Evolutionary conservation across 1,284 basidiomycete genomes (phyloP).

Genomic region (Apiotrichum veenhuisii): DNA sequence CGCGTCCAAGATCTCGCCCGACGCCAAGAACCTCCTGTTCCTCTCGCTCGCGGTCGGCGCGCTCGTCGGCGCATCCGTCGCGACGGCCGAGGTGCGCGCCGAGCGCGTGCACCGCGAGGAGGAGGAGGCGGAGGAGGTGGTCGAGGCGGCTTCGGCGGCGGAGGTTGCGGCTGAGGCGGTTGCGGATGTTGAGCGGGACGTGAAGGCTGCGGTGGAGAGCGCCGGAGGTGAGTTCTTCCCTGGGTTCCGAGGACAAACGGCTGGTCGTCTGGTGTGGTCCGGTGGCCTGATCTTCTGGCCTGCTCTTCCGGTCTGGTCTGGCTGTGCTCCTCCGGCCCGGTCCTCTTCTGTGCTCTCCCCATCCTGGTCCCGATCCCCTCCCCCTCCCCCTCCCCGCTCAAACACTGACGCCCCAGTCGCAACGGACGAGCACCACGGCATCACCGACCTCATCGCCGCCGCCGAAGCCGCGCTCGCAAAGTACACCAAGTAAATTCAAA

Average conservation of each 20-base stretch:
- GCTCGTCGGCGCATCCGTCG: background rate
- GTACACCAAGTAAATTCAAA: conserved; percentile 1
- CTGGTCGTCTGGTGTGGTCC: too few species aligned
- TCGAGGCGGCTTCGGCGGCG: background rate
- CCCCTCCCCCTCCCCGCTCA: too few species aligned
- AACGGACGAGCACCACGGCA: background rate
- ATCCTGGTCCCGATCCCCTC: too few species aligned
- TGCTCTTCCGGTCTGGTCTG: too few species aligned
- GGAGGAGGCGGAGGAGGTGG: background rate
- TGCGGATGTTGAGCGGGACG: background rate
- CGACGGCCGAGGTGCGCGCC: background rate
- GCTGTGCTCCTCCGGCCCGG: too few species aligned
- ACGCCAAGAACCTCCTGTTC: background rate
- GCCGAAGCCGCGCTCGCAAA: conserved; percentile 3
- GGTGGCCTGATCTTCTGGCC: too few species aligned
- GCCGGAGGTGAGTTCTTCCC: too few species aligned
- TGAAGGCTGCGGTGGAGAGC: background rate
- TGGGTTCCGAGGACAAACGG: too few species aligned
- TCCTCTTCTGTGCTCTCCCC: too few species aligned
- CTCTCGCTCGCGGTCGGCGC: background rate
- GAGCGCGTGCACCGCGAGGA: background rate
- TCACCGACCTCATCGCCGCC: background rate
- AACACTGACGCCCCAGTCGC: too few species aligned
- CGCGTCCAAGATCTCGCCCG: too few species aligned
- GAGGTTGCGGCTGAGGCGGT: background rate